A percentile compares a stretch with the other conserved stretches of the same genome.
These are phyloP conservation scores for Persicaria tinctoria DNA, from an alignment of 148 eudicot species.

Conservation along the genomic window DNA sequence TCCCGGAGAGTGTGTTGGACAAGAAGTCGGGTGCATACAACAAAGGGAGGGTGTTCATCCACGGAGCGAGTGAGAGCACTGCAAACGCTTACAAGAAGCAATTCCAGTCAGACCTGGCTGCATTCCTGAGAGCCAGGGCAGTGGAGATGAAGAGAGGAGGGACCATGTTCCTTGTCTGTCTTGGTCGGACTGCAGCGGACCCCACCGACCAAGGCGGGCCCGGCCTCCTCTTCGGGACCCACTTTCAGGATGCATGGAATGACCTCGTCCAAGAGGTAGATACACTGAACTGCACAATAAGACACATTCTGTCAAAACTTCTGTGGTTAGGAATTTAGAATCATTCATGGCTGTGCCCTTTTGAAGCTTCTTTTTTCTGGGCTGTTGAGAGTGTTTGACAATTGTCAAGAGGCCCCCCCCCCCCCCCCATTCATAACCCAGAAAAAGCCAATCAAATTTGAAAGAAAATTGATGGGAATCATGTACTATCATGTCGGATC, in stretches of 20 bases:
- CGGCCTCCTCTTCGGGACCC: slow-evolving; percentile 87
- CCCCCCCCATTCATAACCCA: background rate
- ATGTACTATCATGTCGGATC: background rate
- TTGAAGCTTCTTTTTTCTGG: background rate
- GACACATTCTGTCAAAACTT: background rate
- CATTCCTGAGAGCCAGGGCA: slow-evolving; percentile 53
- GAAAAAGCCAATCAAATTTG: background rate
- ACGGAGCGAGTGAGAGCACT: slow-evolving; percentile 65
- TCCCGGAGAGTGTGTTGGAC: slow-evolving; percentile 67
- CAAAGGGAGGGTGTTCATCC: slow-evolving; percentile 72
- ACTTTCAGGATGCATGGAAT: slow-evolving; percentile 98
- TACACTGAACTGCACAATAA: background rate
- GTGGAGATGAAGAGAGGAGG: slow-evolving; percentile 75
- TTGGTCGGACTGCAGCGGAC: slow-evolving; percentile 73
- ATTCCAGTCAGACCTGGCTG: slow-evolving; percentile 53
- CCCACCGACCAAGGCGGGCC: slow-evolving; percentile 97
- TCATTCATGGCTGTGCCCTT: background rate
- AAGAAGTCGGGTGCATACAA: slow-evolving; percentile 74
- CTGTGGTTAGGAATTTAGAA: background rate
- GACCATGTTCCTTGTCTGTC: slow-evolving; percentile 80
- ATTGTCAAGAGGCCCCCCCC: background rate
- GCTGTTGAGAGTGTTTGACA: background rate
- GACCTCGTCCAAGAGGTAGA: slow-evolving; percentile 91
- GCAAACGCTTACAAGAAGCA: slow-evolving; percentile 61
- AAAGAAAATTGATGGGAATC: background rate